These are phyloP conservation scores for Pueraria montana DNA, from an alignment of 306 rosid genomes.

Conservation along the genomic window DNA sequence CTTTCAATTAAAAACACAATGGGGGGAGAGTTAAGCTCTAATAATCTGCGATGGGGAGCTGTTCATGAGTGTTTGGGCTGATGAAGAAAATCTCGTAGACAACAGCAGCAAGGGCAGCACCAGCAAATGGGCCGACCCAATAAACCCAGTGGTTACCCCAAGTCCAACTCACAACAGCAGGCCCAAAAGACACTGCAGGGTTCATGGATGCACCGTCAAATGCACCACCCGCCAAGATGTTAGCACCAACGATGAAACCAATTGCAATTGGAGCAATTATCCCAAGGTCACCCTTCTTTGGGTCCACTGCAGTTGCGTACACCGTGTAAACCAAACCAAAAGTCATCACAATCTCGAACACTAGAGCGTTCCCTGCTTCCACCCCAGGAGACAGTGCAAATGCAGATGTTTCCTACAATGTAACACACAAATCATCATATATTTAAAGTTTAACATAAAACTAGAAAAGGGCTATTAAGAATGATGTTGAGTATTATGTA, in stretches of 20 bases:
- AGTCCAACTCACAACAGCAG: slow-evolving; percentile 75
- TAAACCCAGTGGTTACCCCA: slow-evolving; percentile 83
- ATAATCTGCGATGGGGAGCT: slow-evolving; percentile 62
- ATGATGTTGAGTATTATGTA: slow-evolving; percentile 6
- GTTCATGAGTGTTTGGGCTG: slow-evolving; percentile 61
- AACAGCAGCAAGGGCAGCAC: slow-evolving; percentile 67
- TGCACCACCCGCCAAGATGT: slow-evolving; percentile 81
- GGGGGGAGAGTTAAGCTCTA: neutral
- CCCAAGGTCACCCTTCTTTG: slow-evolving; percentile 74
- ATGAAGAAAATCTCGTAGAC: slow-evolving; percentile 67
- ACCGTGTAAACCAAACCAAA: slow-evolving; percentile 66
- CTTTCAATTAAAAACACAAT: slow-evolving; percentile 18
- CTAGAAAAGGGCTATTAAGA: neutral
- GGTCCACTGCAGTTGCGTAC: slow-evolving; percentile 61
- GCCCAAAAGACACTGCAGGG: slow-evolving; percentile 83
- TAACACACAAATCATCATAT: neutral
- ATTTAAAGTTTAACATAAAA: neutral
- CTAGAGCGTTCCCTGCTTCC: slow-evolving; percentile 65
- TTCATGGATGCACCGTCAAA: slow-evolving; percentile 87
- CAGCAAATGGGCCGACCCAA: slow-evolving; percentile 78
- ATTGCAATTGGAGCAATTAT: slow-evolving; percentile 80
- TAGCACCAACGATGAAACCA: slow-evolving; percentile 81
- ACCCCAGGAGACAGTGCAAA: slow-evolving; percentile 68
- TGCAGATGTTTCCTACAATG: slow-evolving; percentile 63
- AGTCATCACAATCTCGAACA: slow-evolving; percentile 79